Evolutionary conservation across 1,139 yeast genomes (phyloP).

Genomic region (Yamadazyma mexicana): DNA sequence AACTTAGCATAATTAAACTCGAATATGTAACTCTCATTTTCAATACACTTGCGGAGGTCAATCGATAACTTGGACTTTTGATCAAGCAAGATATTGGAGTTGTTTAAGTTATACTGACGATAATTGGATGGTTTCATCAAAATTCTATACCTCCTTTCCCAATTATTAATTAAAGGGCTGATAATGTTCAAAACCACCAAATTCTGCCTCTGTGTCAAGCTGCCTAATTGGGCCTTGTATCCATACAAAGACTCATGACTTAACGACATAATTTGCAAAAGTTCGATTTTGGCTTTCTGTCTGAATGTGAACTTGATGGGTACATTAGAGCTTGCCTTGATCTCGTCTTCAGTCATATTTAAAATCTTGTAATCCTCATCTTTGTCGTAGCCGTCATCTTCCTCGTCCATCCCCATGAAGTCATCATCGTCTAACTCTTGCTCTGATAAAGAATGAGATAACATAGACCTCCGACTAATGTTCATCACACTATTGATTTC

Average conservation of each 20-base stretch:
- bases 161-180: constrained; percentile 73
- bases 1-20: constrained; percentile 84
- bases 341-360: constrained; percentile 39
- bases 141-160: constrained; percentile 67
- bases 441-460: constrained; percentile 65
- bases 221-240: constrained; percentile 56
- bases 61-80: constrained; percentile 38
- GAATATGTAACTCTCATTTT: constrained; percentile 70
- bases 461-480: constrained; percentile 66
- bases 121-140: constrained; percentile 51
- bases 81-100: constrained; percentile 32
- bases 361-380: constrained; percentile 34
- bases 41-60: constrained; percentile 47
- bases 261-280: constrained; percentile 74
- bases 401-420: constrained; percentile 31
- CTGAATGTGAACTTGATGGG: constrained; percentile 50
- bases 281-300: constrained; percentile 78
- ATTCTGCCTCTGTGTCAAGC: constrained; percentile 61
- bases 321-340: constrained; percentile 29
- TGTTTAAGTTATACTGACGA: constrained; percentile 24
- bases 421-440: constrained; percentile 55
- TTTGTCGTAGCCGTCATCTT: constrained; percentile 22
- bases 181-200: constrained; percentile 70
- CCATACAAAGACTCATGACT: constrained; percentile 85
- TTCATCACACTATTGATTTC: constrained; percentile 79